Percentiles rank a stretch among this genome's conserved stretches.
These are phyloP conservation scores for Gastrolobium villosum DNA, from an alignment of 306 rosid genomes.

Conservation along the genomic window DNA sequence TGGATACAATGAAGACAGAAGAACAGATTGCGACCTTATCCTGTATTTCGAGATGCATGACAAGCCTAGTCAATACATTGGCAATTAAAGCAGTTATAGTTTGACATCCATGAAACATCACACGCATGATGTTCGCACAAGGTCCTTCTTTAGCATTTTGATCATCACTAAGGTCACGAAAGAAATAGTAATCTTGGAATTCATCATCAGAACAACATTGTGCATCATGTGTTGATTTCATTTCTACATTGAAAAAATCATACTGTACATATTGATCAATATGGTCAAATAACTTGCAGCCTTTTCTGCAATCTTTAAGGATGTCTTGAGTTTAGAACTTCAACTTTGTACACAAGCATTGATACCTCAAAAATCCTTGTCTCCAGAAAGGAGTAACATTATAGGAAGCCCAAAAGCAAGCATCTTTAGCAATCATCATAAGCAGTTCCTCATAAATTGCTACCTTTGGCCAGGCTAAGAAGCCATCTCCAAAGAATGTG, in stretches of 20 bases:
- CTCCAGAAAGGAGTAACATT: constrained; percentile 71
- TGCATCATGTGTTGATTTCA: constrained; percentile 40
- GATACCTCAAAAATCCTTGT: constrained; percentile 73
- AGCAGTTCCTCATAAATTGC: constrained; percentile 72
- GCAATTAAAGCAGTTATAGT: constrained; percentile 64
- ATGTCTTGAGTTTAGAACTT: constrained; percentile 72
- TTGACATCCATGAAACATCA: constrained; percentile 76
- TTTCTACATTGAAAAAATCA: constrained; percentile 45
- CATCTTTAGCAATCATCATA: constrained; percentile 75
- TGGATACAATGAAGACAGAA: background rate
- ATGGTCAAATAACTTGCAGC: constrained; percentile 50
- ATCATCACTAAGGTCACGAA: constrained; percentile 48
- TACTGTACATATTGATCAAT: constrained; percentile 40
- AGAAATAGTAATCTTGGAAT: constrained; percentile 43
- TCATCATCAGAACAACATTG: constrained; percentile 51
- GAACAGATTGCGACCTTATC: constrained; percentile 59
- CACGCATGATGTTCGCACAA: constrained; percentile 66
- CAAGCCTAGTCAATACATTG: constrained; percentile 61
- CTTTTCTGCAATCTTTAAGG: constrained; percentile 57
- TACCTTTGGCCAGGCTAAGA: constrained; percentile 71
- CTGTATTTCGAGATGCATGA: constrained; percentile 62
- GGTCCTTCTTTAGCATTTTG: constrained; percentile 61
- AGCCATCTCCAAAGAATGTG: constrained; percentile 69
- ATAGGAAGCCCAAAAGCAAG: constrained; percentile 75
- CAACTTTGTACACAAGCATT: constrained; percentile 62